Evolutionary conservation across 176 grass and related monocot genomes (phyloP), one percentile per base, ranked within the genome.

Genomic region (Echinochloa phyllopogon): DNA sequence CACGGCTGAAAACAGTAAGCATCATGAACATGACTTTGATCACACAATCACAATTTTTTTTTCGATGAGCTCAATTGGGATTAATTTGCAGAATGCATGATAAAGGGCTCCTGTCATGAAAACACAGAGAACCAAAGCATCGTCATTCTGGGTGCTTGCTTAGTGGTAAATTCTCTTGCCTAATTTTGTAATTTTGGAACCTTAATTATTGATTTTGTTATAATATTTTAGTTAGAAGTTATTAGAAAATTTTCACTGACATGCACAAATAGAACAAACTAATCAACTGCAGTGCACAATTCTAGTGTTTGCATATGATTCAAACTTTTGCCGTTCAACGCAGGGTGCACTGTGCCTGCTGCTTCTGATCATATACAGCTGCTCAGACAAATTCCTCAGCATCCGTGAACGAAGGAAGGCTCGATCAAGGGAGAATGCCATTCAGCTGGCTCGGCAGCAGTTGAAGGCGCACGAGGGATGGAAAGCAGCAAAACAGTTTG

Each of bases 301-400:
- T 39, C 14, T 0, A 23, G 21, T 50, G 33, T 60, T 41, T 50
- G 1, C 11, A 3, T n/a, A 29, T 20, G 5, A n/a, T 44, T 72
- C 10, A 61, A 24, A 60, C n/a, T 43, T 43, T 86, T 41, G 25
- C 53, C 25, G 38, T 61, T 76, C 51, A 39, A 71, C 72, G 84
- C 67, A 98, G 96, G 83, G 91, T 73, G 59, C 75, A 51, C 80
- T 98, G 75, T 84, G 81, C 10, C 64, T 94, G 43, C 47, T 91
- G 24, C 89, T 98, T 49, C 76, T 98, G 40, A 76, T 95, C 65
- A 93, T 98, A 87, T 95, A 94, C 77, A 98, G 92, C 85, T 98
- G 86, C 81, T 95, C 96, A 52, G 96, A 82, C 62, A 88, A 95
- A 82, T 84, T 88, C 72, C 93, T 98, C 37, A 70, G 78, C 13